A percentile compares a stretch with the other conserved stretches of the same genome.
phyloP scores from a whole-genome alignment of 2,329 filamentous ascomycete genomes.

The Alternaria hordeiaustralica region DNA sequence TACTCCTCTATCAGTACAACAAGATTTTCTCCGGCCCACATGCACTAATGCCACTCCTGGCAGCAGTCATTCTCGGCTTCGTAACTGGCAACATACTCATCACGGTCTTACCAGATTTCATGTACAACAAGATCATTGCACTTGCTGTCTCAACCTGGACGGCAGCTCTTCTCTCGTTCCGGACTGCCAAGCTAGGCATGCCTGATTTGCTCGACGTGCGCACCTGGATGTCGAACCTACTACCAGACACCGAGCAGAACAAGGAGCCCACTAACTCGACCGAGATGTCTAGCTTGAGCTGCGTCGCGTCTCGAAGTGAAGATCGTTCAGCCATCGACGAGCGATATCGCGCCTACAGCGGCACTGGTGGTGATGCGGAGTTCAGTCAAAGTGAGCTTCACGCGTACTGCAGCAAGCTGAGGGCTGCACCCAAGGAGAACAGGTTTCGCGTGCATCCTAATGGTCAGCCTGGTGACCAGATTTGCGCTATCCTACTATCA shows the following conservation, averaged over 20 bases:
- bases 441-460: constrained; percentile 51
- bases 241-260: constrained; percentile 18
- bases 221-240: constrained; percentile 36
- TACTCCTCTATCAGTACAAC: constrained; percentile 59
- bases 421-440: constrained; percentile 51
- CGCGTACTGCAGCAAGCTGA: constrained; percentile 53
- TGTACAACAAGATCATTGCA: constrained; percentile 57
- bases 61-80: constrained; percentile 56
- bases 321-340: constrained; percentile 29
- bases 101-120: constrained; percentile 47
- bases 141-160: constrained; percentile 60
- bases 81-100: constrained; percentile 56
- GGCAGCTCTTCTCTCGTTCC: constrained; percentile 57
- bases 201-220: constrained; percentile 44
- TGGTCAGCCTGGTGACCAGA: constrained; percentile 53
- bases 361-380: constrained; percentile 52
- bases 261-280: constrained; percentile 21
- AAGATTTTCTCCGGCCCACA: constrained; percentile 60
- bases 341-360: constrained; percentile 54
- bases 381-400: constrained; percentile 61
- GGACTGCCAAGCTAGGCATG: constrained; percentile 57
- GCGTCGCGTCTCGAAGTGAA: constrained; percentile 24
- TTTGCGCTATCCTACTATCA: constrained; percentile 51
- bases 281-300: constrained; percentile 32
- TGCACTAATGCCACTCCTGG: constrained; percentile 56